Evolutionary conservation across 495 filamentous ascomycete species (phyloP).

Genomic region (Clavariopsis aquatica): DNA sequence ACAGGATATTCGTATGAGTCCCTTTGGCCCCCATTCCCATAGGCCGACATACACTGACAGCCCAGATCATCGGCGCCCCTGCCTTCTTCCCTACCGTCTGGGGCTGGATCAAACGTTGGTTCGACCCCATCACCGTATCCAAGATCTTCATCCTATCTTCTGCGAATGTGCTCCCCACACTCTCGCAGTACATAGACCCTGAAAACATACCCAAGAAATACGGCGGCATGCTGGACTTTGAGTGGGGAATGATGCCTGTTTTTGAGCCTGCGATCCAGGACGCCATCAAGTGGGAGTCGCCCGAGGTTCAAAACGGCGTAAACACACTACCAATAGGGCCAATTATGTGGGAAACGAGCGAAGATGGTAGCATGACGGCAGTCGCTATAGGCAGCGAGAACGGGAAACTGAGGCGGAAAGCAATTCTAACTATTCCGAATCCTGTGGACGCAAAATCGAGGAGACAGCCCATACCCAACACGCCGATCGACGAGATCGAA

Average conservation of each 20-base stretch:
- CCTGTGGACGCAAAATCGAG: conserved; percentile 25
- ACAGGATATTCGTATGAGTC: conserved; percentile 72
- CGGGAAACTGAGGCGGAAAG: conserved; percentile 37
- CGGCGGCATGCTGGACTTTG: conserved; percentile 78
- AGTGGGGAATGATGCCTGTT: conserved; percentile 70
- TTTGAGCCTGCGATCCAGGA: conserved; percentile 58
- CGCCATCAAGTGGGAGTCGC: conserved; percentile 42
- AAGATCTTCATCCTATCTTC: conserved; percentile 86
- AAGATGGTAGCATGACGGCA: conserved; percentile 40
- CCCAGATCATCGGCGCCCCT: conserved; percentile 80
- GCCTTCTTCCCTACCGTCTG: conserved; percentile 91
- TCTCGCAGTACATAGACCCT: conserved; percentile 77
- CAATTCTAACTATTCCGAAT: conserved; percentile 36
- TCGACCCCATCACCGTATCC: conserved; percentile 87
- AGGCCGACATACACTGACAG: neutral
- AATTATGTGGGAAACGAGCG: conserved; percentile 43
- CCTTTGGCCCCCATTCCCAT: conserved; percentile 14
- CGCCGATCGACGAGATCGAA: conserved; percentile 30
- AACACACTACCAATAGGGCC: conserved; percentile 45
- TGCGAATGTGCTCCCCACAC: conserved; percentile 68
- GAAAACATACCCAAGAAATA: conserved; percentile 80
- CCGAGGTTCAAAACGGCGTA: conserved; percentile 29
- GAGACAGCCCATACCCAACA: conserved; percentile 22
- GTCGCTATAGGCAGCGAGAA: conserved; percentile 43
- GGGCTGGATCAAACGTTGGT: conserved; percentile 95